Evolutionary conservation across 805 yeast genomes (phyloP).

Genomic region (Metschnikowia anglica): DNA sequence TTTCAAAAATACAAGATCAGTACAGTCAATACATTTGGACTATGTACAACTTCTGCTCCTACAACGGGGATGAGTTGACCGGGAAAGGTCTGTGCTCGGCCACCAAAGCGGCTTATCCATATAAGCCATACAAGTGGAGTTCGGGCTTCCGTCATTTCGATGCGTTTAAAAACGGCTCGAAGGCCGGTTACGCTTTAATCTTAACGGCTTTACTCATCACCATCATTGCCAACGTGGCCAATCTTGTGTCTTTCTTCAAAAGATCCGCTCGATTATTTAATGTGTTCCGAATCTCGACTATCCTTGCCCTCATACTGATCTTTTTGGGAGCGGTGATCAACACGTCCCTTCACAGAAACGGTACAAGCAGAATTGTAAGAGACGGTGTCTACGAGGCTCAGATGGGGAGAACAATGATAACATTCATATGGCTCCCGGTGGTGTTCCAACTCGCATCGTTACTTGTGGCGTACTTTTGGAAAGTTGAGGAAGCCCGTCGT

Average conservation of each 20-base stretch:
- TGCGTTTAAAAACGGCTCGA: conserved; percentile 10
- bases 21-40: conserved; percentile 15
- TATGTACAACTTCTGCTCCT: conserved; percentile 14
- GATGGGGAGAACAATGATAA: conserved; percentile 15
- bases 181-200: conserved; percentile 13
- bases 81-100: conserved; percentile 13
- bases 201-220: conserved; percentile 11
- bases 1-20: conserved; percentile 12
- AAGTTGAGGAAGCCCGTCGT: neutral
- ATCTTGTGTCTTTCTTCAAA: conserved; percentile 7
- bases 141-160: conserved; percentile 8
- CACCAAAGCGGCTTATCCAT: conserved; percentile 13
- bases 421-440: conserved; percentile 15
- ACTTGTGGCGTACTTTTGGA: conserved; percentile 8
- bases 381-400: conserved; percentile 13
- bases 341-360: conserved; percentile 13
- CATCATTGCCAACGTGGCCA: conserved; percentile 4
- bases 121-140: conserved; percentile 16
- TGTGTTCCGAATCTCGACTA: conserved; percentile 7
- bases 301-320: conserved; percentile 10
- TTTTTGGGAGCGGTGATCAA: conserved; percentile 12
- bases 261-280: conserved; percentile 6
- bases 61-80: conserved; percentile 10
- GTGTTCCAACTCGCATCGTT: conserved; percentile 9
- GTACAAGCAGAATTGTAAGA: conserved; percentile 6